Conservation (phyloP, 1,139 yeast genomes). For the Yamadazyma triangularis region DNA sequence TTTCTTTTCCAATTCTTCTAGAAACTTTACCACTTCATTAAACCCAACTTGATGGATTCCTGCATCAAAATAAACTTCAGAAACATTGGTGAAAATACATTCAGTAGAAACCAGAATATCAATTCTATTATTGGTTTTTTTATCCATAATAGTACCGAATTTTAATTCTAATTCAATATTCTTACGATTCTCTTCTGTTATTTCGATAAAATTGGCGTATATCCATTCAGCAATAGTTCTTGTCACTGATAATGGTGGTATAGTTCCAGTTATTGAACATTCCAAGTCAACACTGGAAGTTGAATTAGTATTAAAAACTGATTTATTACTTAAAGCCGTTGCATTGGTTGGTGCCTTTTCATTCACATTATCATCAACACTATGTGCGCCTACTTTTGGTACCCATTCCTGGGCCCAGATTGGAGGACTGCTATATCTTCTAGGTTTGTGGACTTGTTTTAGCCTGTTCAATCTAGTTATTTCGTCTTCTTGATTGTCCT, state of each 20-base stretch:
- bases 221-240: constrained; percentile 86
- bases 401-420: constrained; percentile 80
- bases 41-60: constrained; percentile 69
- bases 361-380: constrained; percentile 1
- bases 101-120: constrained; percentile 75
- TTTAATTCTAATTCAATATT: constrained; percentile 78
- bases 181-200: constrained; percentile 55
- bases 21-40: constrained; percentile 51
- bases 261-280: constrained; percentile 64
- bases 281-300: constrained; percentile 41
- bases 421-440: constrained; percentile 62
- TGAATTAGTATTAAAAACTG: constrained; percentile 31
- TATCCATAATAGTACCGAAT: constrained; percentile 72
- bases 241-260: constrained; percentile 80
- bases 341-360: constrained; percentile 1
- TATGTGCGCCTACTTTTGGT: constrained; percentile 23
- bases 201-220: constrained; percentile 68
- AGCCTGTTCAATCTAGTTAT: constrained; percentile 16
- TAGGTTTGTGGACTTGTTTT: constrained; percentile 45
- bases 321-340: constrained; percentile 20
- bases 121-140: constrained; percentile 58
- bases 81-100: constrained; percentile 55
- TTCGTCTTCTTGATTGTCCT: constrained; percentile 15
- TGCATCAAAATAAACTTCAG: constrained; percentile 60
- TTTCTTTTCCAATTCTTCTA: constrained; percentile 50